Conservation (phyloP, 352 stramenopile species). For the Globisporangium paroecandrum region DNA sequence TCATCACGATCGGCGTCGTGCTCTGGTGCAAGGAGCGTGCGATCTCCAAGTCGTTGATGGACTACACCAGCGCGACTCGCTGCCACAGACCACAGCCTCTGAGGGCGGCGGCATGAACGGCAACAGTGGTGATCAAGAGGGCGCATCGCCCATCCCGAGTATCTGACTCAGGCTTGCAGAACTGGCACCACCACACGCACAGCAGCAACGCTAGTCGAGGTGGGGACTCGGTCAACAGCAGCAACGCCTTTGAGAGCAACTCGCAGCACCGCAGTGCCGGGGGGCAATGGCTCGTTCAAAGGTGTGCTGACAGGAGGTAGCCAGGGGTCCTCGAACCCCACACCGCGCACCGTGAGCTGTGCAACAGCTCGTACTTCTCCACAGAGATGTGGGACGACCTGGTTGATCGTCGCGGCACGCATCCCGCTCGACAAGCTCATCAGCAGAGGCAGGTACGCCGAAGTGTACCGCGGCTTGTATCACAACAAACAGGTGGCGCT, state of each 20-base stretch:
- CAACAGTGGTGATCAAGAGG: not conserved
- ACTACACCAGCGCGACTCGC: slow-evolving; percentile 2
- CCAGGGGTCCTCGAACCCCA: not conserved
- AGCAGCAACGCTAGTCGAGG: not conserved
- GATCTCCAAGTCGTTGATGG: not conserved
- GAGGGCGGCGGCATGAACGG: not conserved
- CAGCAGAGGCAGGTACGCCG: slow-evolving; percentile 44
- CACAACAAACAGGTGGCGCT: slow-evolving; percentile 34
- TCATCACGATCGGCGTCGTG: slow-evolving; percentile 1
- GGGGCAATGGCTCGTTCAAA: not conserved
- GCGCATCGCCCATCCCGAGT: not conserved
- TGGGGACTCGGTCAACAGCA: not conserved
- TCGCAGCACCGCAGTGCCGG: not conserved
- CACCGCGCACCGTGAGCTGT: not conserved
- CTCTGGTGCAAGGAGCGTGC: slow-evolving; percentile 2
- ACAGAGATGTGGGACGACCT: slow-evolving; percentile 38
- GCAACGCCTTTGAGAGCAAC: not conserved
- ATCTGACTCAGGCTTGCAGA: not conserved
- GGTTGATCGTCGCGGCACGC: slow-evolving; percentile 32
- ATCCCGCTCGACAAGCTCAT: slow-evolving; percentile 47
- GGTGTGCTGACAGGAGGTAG: not conserved
- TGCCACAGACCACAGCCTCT: not conserved
- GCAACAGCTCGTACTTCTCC: not conserved
- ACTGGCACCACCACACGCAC: not conserved
- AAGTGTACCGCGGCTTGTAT: slow-evolving; percentile 49